Percentiles rank a stretch among this genome's conserved stretches.
These are phyloP conservation scores for Albatrellus sp. DNA, from an alignment of 1,284 basidiomycete genomes.

Conservation along the genomic window DNA sequence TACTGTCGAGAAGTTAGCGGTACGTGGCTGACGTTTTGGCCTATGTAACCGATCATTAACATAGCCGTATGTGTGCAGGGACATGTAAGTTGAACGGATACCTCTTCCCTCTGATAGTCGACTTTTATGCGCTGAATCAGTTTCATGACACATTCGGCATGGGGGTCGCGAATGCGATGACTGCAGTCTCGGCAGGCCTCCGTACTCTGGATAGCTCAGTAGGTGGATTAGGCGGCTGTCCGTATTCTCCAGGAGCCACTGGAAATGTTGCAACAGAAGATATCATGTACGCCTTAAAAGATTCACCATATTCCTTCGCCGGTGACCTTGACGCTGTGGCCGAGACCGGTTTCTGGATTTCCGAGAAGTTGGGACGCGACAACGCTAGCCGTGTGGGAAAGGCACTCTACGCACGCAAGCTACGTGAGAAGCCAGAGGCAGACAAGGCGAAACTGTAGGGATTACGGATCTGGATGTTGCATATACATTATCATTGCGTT, in stretches of 20 bases:
- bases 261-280: conserved; percentile 92
- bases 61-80: conserved; percentile 24
- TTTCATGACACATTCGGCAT: conserved; percentile 85
- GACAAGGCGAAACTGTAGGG: conserved; percentile 14
- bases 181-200: conserved; percentile 53
- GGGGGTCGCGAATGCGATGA: conserved; percentile 61
- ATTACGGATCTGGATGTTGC: too few relatives aligned
- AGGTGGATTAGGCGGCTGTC: conserved; percentile 87
- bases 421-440: conserved; percentile 19
- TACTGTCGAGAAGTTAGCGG: conserved; percentile 57
- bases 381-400: conserved; percentile 74
- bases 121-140: conserved; percentile 3
- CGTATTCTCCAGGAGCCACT: conserved; percentile 90
- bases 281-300: conserved; percentile 74
- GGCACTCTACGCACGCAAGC: conserved; percentile 53
- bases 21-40: conserved; percentile 21
- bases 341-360: conserved; percentile 76
- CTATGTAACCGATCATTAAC: conserved; percentile 5
- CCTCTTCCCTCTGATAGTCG: not conserved
- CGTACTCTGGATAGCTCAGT: conserved; percentile 66
- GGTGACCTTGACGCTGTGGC: conserved; percentile 53
- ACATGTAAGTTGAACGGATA: conserved; percentile 34
- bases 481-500: too few relatives aligned
- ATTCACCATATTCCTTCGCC: conserved; percentile 42
- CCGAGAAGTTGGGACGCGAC: conserved; percentile 47